Conservation (phyloP, 2,329 filamentous ascomycete genomes). For the Akanthomyces dipterigenus region DNA sequence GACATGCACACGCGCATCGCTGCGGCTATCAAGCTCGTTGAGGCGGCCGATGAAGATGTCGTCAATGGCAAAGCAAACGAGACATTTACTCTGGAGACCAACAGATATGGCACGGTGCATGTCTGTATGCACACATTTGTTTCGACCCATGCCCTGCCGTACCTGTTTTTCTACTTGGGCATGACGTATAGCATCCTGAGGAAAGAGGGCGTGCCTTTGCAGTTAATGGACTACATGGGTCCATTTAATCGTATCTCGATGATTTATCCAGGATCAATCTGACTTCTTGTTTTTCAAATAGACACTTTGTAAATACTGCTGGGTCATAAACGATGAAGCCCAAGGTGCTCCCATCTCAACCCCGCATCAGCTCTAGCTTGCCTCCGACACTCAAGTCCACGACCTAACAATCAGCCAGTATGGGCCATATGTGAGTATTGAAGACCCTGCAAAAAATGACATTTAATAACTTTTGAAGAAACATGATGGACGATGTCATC, state of each 20-base stretch:
- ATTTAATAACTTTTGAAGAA: conserved; percentile 14
- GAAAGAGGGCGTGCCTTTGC: conserved; percentile 4
- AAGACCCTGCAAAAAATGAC: too few species aligned
- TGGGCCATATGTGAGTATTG: background rate
- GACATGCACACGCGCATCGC: background rate
- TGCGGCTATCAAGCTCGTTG: background rate
- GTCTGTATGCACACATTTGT: background rate
- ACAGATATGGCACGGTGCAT: background rate
- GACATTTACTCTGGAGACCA: background rate
- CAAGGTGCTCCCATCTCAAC: background rate
- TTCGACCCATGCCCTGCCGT: conserved; percentile 1
- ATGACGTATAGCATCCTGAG: background rate
- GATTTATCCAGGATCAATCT: background rate
- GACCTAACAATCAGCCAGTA: background rate
- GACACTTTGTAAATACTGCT: background rate
- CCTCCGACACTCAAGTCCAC: background rate
- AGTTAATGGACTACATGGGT: background rate
- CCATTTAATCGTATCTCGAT: background rate
- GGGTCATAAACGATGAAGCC: background rate
- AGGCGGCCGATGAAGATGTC: background rate
- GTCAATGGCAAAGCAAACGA: background rate
- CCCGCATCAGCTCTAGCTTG: background rate
- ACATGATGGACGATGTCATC: conserved; percentile 36
- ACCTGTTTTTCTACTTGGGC: conserved; percentile 7
- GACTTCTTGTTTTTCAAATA: background rate